These are phyloP conservation scores for Exsudoporus frostii DNA, from an alignment of 768 basidiomycete genomes.

Conservation along the genomic window DNA sequence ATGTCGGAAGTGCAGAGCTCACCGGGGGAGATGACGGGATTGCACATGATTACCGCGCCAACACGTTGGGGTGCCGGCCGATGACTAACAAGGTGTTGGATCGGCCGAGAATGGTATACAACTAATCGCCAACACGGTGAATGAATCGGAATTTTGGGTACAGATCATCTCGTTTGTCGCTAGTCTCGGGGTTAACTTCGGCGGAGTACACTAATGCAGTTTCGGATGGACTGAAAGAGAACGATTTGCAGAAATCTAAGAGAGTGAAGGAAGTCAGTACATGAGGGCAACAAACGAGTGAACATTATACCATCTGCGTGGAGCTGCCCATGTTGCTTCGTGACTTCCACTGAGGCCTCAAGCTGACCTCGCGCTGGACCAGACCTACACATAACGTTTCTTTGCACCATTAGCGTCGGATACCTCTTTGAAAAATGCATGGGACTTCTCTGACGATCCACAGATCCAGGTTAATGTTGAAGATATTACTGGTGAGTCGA, in stretches of 20 bases:
- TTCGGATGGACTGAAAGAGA: slow-evolving; percentile 55
- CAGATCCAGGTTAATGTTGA: slow-evolving; percentile 17
- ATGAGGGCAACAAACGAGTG: not conserved
- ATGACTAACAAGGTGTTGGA: no score
- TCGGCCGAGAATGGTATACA: no score
- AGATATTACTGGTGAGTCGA: slow-evolving; percentile 11
- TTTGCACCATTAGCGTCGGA: slow-evolving; percentile 26
- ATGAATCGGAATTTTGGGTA: slow-evolving; percentile 49
- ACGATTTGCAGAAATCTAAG: slow-evolving; percentile 50
- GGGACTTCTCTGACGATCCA: slow-evolving; percentile 37
- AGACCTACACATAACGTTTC: slow-evolving; percentile 59
- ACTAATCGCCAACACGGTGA: slow-evolving; percentile 63
- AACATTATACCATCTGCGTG: slow-evolving; percentile 53
- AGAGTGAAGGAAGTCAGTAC: not conserved
- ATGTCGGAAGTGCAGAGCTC: no score
- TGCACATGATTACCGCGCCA: no score
- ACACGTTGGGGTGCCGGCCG: no score
- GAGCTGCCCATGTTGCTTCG: slow-evolving; percentile 55
- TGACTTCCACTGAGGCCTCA: slow-evolving; percentile 51
- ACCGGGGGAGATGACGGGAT: no score
- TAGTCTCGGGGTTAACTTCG: slow-evolving; percentile 41
- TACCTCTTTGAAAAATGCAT: slow-evolving; percentile 46
- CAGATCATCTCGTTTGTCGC: slow-evolving; percentile 20
- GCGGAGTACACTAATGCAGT: slow-evolving; percentile 56
- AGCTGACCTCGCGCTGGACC: slow-evolving; percentile 44